Percentiles rank a stretch among this genome's conserved stretches.
phyloP scores from a whole-genome alignment of 768 basidiomycete species.

The Termitomyces sp. region DNA sequence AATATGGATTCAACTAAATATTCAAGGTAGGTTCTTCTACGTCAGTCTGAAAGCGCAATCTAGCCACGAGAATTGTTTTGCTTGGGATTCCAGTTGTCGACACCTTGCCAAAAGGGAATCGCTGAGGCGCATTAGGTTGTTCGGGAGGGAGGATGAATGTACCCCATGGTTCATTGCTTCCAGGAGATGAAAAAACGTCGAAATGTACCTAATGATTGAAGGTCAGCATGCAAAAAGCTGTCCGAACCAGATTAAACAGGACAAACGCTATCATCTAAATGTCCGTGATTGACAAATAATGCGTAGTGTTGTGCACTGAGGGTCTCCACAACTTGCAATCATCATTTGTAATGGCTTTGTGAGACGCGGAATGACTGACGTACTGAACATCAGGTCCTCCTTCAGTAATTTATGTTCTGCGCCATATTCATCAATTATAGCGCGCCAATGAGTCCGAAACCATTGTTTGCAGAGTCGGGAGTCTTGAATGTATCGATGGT shows the following conservation, averaged over 20 bases:
- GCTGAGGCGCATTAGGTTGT: not conserved
- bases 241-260: not conserved
- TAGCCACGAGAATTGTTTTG: slow-evolving; percentile 7
- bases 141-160: slow-evolving; percentile 1
- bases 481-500: slow-evolving; percentile 8
- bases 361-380: not conserved
- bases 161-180: slow-evolving; percentile 1
- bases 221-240: not conserved
- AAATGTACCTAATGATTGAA: slow-evolving; percentile 4
- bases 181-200: slow-evolving; percentile 2
- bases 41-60: slow-evolving; percentile 4
- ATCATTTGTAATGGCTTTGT: not conserved
- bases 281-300: slow-evolving; percentile 9
- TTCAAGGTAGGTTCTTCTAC: no score
- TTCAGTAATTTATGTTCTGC: slow-evolving; percentile 1
- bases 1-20: no score
- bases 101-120: not conserved
- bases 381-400: slow-evolving; percentile 7
- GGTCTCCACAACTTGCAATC: slow-evolving; percentile 9
- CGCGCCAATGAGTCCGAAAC: slow-evolving; percentile 3
- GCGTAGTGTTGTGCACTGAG: slow-evolving; percentile 7
- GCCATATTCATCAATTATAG: slow-evolving; percentile 5
- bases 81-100: not conserved
- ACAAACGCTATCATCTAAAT: not conserved
- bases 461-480: slow-evolving; percentile 2